Conservation (phyloP, 768 basidiomycete species). For the Tricholoma terreum region DNA sequence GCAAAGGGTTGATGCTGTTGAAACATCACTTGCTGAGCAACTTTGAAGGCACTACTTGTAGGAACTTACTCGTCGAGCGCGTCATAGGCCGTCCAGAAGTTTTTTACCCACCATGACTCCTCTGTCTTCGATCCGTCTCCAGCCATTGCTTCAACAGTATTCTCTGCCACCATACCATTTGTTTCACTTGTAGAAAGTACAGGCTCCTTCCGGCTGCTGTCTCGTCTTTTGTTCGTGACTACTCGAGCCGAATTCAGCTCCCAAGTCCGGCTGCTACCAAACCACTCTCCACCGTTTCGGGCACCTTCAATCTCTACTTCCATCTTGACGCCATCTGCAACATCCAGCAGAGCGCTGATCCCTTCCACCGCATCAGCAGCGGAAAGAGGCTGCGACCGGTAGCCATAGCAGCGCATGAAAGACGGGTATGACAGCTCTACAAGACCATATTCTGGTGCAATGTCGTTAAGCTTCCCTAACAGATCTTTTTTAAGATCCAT, state of each 20-base stretch:
- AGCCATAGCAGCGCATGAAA: conserved; percentile 90
- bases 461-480: conserved; percentile 76
- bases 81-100: conserved; percentile 96
- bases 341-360: conserved; percentile 81
- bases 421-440: conserved; percentile 92
- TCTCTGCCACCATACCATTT: conserved; percentile 17
- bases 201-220: conserved; percentile 24
- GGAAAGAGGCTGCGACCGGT: conserved; percentile 80
- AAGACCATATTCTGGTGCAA: conserved; percentile 94
- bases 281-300: conserved; percentile 94
- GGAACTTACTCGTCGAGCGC: conserved; percentile 80
- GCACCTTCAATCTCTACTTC: conserved; percentile 89
- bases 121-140: conserved; percentile 27
- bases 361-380: conserved; percentile 95
- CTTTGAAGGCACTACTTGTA: background rate
- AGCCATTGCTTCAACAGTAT: conserved; percentile 30
- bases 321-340: conserved; percentile 85
- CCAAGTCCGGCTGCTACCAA: conserved; percentile 82
- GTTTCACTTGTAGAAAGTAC: conserved; percentile 27
- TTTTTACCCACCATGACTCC: conserved; percentile 82
- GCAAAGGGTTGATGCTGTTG: conserved; percentile 65
- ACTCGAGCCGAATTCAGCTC: conserved; percentile 43
- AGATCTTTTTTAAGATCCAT: conserved; percentile 85
- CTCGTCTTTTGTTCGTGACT: conserved; percentile 33
- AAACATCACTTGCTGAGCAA: background rate